These are phyloP conservation scores for Boletellus ananas DNA, from an alignment of 768 basidiomycete genomes.

Conservation along the genomic window DNA sequence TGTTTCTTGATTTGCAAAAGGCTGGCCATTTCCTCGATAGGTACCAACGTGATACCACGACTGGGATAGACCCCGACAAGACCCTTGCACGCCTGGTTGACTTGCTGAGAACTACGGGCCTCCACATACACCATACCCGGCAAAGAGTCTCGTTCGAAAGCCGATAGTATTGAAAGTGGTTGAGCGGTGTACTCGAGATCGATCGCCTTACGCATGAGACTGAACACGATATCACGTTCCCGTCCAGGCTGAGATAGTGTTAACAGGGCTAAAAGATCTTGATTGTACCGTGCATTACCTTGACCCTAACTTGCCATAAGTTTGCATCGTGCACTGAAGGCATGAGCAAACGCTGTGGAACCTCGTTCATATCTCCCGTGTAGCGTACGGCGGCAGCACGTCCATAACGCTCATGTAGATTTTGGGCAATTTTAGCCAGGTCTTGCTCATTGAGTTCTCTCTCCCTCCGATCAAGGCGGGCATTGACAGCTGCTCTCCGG, in stretches of 20 bases:
- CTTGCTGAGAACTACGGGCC: constrained; percentile 82
- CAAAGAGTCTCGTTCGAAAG: constrained; percentile 93
- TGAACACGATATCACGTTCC: constrained; percentile 90
- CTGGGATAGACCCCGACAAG: constrained; percentile 90
- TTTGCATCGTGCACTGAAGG: constrained; percentile 94
- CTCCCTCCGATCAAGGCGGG: constrained; percentile 66
- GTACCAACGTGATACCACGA: constrained; percentile 80
- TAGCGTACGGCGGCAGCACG: constrained; percentile 63
- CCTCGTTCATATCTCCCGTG: constrained; percentile 88
- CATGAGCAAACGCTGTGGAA: constrained; percentile 93
- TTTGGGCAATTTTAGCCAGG: constrained; percentile 79
- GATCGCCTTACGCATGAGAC: constrained; percentile 90
- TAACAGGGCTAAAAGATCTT: neutral
- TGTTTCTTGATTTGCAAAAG: constrained; percentile 95
- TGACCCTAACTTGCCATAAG: constrained; percentile 93
- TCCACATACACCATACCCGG: constrained; percentile 97
- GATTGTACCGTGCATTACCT: constrained; percentile 46
- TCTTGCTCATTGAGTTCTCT: constrained; percentile 73
- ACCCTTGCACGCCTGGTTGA: constrained; percentile 79
- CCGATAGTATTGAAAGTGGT: constrained; percentile 85
- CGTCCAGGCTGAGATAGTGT: constrained; percentile 63
- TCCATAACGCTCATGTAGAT: constrained; percentile 73
- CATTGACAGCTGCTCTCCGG: constrained; percentile 56
- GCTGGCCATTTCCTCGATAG: constrained; percentile 97
- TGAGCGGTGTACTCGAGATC: constrained; percentile 73